Evolutionary conservation across 495 filamentous ascomycete genomes (phyloP).

Genomic region (Trichoderma virens): DNA sequence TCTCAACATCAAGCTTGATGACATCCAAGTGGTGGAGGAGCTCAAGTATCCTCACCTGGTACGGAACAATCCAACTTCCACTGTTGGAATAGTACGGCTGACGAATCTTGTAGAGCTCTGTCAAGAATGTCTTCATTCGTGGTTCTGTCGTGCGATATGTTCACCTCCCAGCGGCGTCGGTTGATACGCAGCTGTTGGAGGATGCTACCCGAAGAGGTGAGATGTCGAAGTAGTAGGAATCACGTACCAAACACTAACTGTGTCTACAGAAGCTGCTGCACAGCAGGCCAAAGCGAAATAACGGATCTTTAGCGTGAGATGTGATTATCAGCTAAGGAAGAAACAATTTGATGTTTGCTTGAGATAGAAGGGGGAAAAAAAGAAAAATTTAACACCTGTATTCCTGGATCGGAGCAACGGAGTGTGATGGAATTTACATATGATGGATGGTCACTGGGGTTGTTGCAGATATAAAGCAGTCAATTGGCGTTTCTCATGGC

Average conservation of each 20-base stretch:
- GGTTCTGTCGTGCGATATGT: constrained; percentile 96
- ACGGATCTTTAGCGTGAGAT: constrained; percentile 9
- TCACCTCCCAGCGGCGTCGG: constrained; percentile 75
- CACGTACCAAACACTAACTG: constrained; percentile 11
- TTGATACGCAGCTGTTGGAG: constrained; percentile 86
- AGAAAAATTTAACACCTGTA: neutral
- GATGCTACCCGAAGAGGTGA: constrained; percentile 91
- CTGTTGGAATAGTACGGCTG: neutral
- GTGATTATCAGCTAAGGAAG: neutral
- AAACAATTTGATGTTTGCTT: neutral
- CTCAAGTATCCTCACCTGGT: constrained; percentile 88
- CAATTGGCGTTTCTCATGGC: constrained; percentile 6
- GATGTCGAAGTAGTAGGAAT: constrained; percentile 19
- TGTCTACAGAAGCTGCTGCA: constrained; percentile 30
- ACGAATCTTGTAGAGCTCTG: constrained; percentile 47
- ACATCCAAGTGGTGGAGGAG: constrained; percentile 86
- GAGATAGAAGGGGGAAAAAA: neutral
- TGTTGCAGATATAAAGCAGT: constrained; percentile 7
- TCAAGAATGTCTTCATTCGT: constrained; percentile 96
- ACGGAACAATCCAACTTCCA: constrained; percentile 18
- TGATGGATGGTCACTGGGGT: neutral
- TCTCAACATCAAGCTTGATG: constrained; percentile 97
- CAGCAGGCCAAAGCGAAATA: constrained; percentile 37
- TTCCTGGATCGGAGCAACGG: neutral
- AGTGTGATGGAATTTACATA: neutral